Base-by-base conservation (phyloP, 2,329 filamentous ascomycete genomes). In the Paradendryphiella salina region DNA sequence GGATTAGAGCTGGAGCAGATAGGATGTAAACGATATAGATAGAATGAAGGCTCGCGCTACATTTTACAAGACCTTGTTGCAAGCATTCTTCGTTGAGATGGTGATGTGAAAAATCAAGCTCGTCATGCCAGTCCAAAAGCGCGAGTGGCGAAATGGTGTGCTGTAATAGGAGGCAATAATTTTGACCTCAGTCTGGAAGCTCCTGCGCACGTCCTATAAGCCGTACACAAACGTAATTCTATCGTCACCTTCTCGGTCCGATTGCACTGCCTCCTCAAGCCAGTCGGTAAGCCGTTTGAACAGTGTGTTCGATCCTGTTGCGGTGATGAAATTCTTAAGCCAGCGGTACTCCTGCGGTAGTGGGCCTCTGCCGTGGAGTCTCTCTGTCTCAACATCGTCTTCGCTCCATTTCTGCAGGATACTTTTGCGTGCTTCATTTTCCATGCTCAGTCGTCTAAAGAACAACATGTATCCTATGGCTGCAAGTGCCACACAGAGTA, bases 141-240 rank as follows among this genome's bases (percentile, higher is more conserved):
- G 10, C 23, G 10, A 26, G 23, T 2, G 23, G 10, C 23, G 23
- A 10, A 26, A 2, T 26, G 23, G 23, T 26, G 3, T 20, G 8
- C 3, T 26, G 23, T 2, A 26, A 3, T 5, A 1, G 3, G 10
- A 26, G 2, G 23, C 23, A 10, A 10, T 26, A 26, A 26, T 26
- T 9, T 23, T 6, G 21, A 23, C 21, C 31, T 14, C 6, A 14
- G n/a, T 6, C 8, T 15, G 9, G 5, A 33, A 11, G 5, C 5
- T 15, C 17, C 9, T 33, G n/a, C 5, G 3, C 14, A 28, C 8
- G 11, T 21, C 34, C 54, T 20, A 52, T 7, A 72, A 48, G 9
- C 75, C 73, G 54, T 78, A 79, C 39, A 73, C 59, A 60, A 77
- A 79, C 0, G 76, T 79, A 39, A 78, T 56, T 63, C 70, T 77